Percentiles rank a stretch among this genome's conserved stretches.
Conservation (phyloP, 768 basidiomycete genomes). For the Termitomyces sp. region DNA sequence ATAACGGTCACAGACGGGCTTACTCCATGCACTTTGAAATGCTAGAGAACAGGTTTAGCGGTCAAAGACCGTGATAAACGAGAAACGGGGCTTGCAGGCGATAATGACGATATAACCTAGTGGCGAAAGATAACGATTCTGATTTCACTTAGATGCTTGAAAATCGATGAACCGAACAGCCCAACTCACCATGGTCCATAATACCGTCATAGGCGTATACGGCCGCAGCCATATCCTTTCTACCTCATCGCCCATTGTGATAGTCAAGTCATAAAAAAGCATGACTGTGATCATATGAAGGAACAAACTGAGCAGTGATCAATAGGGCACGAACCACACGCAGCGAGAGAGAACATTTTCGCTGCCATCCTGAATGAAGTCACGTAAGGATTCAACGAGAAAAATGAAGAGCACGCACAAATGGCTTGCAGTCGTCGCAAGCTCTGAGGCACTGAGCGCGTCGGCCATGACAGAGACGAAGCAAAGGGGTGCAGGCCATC, state of each 20-base stretch:
- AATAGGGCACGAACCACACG: constrained; percentile 23
- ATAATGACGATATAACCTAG: neutral
- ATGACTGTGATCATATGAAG: neutral
- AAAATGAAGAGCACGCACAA: constrained; percentile 9
- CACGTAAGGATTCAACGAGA: neutral
- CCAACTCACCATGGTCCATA: constrained; percentile 24
- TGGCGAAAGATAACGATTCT: neutral
- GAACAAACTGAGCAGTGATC: neutral
- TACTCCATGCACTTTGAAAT: neutral
- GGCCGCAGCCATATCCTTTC: constrained; percentile 28
- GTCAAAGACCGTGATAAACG: neutral
- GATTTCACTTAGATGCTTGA: neutral
- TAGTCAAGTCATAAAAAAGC: constrained; percentile 28
- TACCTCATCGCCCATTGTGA: constrained; percentile 30
- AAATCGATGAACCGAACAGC: neutral
- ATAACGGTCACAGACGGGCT: neutral
- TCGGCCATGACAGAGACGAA: neutral
- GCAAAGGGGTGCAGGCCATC: neutral
- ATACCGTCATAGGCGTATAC: constrained; percentile 21
- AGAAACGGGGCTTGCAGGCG: neutral
- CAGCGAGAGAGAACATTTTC: constrained; percentile 31
- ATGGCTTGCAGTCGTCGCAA: constrained; percentile 10
- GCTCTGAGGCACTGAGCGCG: neutral
- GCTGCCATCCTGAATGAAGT: constrained; percentile 21
- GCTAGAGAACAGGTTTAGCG: neutral